A percentile compares a stretch with the other conserved stretches of the same genome.
These are phyloP conservation scores for Quercus lobata DNA, from an alignment of 331 rosid species.

Conservation along the genomic window DNA sequence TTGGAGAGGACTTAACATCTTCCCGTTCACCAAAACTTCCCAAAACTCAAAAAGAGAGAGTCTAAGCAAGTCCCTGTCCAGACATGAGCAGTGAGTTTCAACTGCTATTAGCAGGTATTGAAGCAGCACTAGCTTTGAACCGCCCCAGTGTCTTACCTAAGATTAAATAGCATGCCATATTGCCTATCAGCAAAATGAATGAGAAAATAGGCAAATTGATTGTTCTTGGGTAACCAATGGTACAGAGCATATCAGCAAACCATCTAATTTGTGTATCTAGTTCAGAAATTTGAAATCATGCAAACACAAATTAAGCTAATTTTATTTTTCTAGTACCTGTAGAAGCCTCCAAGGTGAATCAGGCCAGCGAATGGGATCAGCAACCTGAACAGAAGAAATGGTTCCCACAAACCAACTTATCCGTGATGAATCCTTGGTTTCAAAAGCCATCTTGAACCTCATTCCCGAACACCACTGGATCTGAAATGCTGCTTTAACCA, in stretches of 20 bases:
- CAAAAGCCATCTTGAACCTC: conserved; percentile 97
- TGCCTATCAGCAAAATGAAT: too few relatives aligned
- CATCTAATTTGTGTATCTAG: neutral
- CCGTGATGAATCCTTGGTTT: conserved; percentile 83
- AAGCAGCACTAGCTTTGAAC: too few relatives aligned
- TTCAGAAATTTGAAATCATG: neutral
- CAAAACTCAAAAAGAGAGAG: too few relatives aligned
- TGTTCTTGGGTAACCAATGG: neutral
- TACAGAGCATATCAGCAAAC: neutral
- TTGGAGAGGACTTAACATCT: too few relatives aligned
- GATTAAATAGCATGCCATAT: too few relatives aligned
- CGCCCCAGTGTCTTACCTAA: too few relatives aligned
- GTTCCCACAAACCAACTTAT: conserved; percentile 97
- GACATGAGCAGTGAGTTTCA: too few relatives aligned
- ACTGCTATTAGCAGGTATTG: too few relatives aligned
- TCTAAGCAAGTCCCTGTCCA: too few relatives aligned
- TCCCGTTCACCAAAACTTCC: too few relatives aligned
- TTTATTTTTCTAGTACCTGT: conserved; percentile 47
- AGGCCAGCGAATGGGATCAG: conserved; percentile 83
- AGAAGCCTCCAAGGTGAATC: conserved; percentile 96
- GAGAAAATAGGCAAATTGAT: neutral
- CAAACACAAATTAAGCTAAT: neutral
- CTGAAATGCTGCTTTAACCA: conserved; percentile 64
- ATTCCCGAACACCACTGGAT: conserved; percentile 78
- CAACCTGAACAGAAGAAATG: conserved; percentile 69